Conservation (phyloP, 129 eudicot genomes). For the Arctium minus region DNA sequence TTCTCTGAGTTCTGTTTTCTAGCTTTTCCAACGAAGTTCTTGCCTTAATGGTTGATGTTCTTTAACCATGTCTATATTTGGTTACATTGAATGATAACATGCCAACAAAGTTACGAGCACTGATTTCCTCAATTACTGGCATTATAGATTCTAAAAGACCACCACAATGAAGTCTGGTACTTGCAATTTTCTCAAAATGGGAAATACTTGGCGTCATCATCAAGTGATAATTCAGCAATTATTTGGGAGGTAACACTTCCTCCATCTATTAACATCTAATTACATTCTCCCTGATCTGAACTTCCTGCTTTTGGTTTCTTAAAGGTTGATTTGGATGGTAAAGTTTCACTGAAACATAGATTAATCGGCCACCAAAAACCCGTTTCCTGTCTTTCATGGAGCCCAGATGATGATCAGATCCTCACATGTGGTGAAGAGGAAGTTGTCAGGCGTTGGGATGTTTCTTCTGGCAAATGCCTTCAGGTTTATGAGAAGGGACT, state of each 20-base stretch:
- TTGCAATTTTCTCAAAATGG: conserved; percentile 88
- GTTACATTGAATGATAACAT: neutral
- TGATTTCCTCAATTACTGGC: conserved; percentile 1
- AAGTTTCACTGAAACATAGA: conserved; percentile 52
- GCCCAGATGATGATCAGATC: conserved; percentile 65
- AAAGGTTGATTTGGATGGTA: conserved; percentile 66
- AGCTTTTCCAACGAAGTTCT: too few relatives aligned
- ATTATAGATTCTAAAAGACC: conserved; percentile 64
- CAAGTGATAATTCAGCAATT: conserved; percentile 74
- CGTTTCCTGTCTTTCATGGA: conserved; percentile 72
- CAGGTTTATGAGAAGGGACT: conserved; percentile 65
- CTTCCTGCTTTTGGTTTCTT: conserved; percentile 2
- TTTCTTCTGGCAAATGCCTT: conserved; percentile 79
- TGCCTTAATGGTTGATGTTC: too few relatives aligned
- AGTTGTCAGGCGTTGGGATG: conserved; percentile 75
- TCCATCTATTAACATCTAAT: neutral
- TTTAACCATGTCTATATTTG: too few relatives aligned
- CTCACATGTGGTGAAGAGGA: conserved; percentile 92
- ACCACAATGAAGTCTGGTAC: conserved; percentile 87
- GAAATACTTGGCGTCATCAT: conserved; percentile 81
- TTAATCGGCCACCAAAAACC: conserved; percentile 80
- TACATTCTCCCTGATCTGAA: neutral
- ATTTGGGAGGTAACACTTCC: conserved; percentile 80
- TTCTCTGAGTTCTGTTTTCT: too few relatives aligned
- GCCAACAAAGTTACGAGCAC: neutral